Percentiles rank a stretch among this genome's conserved stretches.
Conservation (phyloP, 257 asterid genomes). For the Eucommia ulmoides region DNA sequence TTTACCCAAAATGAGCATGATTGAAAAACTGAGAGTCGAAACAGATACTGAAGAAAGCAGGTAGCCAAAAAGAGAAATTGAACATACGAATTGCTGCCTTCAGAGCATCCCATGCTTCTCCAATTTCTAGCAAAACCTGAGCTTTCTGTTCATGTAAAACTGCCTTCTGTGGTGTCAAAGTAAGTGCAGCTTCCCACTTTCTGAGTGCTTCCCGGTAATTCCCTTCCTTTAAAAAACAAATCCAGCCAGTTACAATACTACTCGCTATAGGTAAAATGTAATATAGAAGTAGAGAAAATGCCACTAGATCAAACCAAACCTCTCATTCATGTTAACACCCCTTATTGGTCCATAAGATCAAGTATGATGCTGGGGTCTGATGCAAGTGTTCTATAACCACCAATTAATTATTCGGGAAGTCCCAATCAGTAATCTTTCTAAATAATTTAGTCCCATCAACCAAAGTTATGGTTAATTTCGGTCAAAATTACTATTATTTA, state of each 20-base stretch:
- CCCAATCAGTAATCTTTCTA: no score
- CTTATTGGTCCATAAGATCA: no score
- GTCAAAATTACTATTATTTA: no score
- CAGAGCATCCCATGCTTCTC: conserved; percentile 76
- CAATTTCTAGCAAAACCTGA: conserved; percentile 82
- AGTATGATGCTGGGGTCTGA: no score
- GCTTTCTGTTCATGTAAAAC: conserved; percentile 83
- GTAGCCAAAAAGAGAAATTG: conserved; percentile 8
- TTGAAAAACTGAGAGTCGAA: no score
- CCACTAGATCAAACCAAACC: not conserved
- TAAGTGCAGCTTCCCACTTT: conserved; percentile 81
- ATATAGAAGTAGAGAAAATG: not conserved
- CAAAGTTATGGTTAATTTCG: no score
- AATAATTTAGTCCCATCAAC: no score
- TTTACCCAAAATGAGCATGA: no score
- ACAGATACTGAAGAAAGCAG: no score
- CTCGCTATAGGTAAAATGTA: not conserved
- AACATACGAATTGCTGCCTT: conserved; percentile 74
- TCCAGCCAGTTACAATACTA: not conserved
- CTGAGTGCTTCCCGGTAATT: conserved; percentile 73
- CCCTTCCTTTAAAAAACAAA: conserved; percentile 43
- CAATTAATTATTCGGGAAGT: not conserved
- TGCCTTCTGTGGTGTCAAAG: conserved; percentile 58
- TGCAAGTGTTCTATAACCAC: no score
- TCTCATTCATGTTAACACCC: no score